These are phyloP conservation scores for Globisporangium acanthophoron DNA, from an alignment of 352 stramenopile genomes.

Conservation along the genomic window DNA sequence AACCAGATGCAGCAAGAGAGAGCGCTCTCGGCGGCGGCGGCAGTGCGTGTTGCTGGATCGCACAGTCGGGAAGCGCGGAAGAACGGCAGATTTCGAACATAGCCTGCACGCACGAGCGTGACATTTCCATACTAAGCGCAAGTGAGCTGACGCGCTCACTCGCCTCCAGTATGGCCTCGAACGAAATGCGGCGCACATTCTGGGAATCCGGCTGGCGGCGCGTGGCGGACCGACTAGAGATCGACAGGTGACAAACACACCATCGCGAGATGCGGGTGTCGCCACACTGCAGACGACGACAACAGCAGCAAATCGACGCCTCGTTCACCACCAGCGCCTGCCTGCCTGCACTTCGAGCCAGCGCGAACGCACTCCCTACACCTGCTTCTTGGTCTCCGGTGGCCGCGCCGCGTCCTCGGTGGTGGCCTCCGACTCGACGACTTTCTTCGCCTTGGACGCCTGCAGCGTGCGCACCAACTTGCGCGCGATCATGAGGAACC, in stretches of 20 bases:
- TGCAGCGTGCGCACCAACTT: slow-evolving; percentile 30
- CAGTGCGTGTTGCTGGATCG: not conserved
- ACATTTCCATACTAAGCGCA: not conserved
- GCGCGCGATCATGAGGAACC: slow-evolving; percentile 67
- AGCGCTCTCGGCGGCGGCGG: too few species aligned
- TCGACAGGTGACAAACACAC: too few species aligned
- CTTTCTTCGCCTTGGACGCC: not conserved
- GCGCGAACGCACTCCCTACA: not conserved
- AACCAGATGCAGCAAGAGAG: not conserved
- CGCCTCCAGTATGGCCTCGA: not conserved
- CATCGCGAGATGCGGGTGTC: not conserved
- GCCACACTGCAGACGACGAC: not conserved
- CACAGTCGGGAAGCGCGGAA: not conserved
- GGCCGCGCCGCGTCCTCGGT: not conserved
- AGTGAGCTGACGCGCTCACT: not conserved
- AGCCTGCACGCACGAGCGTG: not conserved
- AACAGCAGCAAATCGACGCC: not conserved
- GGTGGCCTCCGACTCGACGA: not conserved
- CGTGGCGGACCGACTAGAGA: not conserved
- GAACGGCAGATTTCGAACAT: not conserved
- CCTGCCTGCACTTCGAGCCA: not conserved
- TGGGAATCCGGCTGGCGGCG: not conserved
- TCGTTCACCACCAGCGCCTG: not conserved
- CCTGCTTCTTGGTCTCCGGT: slow-evolving; percentile 8
- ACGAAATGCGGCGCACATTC: not conserved